Percentiles rank a stretch among this genome's conserved stretches.
Conservation (phyloP, 2,329 filamentous ascomycete genomes). For the Pseudopyrenochaeta lycopersici region DNA sequence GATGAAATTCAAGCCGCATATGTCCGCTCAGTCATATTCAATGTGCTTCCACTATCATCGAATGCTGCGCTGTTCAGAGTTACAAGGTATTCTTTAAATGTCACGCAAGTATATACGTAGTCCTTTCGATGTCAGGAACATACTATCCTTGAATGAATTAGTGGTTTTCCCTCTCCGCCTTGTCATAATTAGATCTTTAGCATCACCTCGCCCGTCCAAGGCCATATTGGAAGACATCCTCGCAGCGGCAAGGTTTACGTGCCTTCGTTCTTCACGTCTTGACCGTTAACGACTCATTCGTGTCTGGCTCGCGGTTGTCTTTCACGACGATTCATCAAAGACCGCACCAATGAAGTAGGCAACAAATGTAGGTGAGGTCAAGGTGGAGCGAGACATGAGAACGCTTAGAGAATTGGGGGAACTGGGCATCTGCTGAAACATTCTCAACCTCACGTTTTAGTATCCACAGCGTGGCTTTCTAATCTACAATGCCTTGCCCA, state of each 20-base stretch:
- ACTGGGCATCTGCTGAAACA: not conserved
- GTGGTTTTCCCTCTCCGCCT: conserved; percentile 19
- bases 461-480: not conserved
- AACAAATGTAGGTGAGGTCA: too few species aligned
- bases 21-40: too few species aligned
- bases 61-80: conserved; percentile 34
- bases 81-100: conserved; percentile 5
- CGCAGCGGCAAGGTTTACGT: conserved; percentile 31
- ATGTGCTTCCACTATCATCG: too few species aligned
- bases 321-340: conserved; percentile 19
- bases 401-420: too few species aligned
- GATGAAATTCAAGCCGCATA: too few species aligned
- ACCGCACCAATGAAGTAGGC: too few species aligned
- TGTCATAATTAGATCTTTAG: conserved; percentile 11
- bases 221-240: conserved; percentile 30
- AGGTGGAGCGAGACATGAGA: too few species aligned
- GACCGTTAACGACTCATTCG: conserved; percentile 1
- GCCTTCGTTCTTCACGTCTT: conserved; percentile 2
- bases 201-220: conserved; percentile 24
- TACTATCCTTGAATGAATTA: conserved; percentile 7
- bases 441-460: not conserved
- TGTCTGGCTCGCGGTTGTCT: conserved; percentile 15
- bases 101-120: conserved; percentile 8
- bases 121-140: conserved; percentile 20
- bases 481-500: conserved; percentile 76